A percentile compares a stretch with the other conserved stretches of the same genome.
phyloP scores from a whole-genome alignment of 1,284 basidiomycete species.

The Irpex sp. region DNA sequence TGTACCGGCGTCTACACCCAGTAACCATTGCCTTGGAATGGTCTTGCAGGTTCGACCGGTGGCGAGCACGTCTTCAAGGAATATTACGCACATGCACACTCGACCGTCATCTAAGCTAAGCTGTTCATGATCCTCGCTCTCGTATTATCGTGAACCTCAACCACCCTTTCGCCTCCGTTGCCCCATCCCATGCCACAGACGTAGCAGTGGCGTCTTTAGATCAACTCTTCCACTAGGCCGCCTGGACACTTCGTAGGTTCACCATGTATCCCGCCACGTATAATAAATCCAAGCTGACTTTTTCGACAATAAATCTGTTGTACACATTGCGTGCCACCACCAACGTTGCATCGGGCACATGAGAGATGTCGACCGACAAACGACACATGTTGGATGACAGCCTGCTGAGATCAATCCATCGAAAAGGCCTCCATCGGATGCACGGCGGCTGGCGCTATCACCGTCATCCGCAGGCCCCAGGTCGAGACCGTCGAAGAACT shows the following conservation, averaged over 20 bases:
- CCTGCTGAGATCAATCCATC: neutral
- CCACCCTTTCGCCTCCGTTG: neutral
- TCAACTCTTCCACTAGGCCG: too few relatives aligned
- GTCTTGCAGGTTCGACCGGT: neutral
- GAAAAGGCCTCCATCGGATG: neutral
- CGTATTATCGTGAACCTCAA: constrained; percentile 3
- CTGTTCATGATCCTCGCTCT: neutral
- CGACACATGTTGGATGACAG: neutral
- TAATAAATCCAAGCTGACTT: neutral
- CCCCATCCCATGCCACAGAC: neutral
- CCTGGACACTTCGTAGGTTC: neutral
- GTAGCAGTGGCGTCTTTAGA: neutral
- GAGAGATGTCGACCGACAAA: neutral
- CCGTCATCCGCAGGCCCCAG: neutral
- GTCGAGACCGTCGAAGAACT: neutral
- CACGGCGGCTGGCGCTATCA: neutral
- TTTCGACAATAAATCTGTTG: neutral
- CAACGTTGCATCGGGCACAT: neutral
- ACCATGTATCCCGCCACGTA: neutral
- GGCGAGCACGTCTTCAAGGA: neutral
- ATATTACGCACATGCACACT: neutral
- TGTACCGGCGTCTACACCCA: constrained; percentile 4
- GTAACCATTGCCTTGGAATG: constrained; percentile 2
- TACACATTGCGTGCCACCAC: neutral
- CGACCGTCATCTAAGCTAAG: constrained; percentile 4